These are phyloP conservation scores for Pichia kudriavzevii DNA, from an alignment of 1,139 yeast genomes.

Conservation along the genomic window DNA sequence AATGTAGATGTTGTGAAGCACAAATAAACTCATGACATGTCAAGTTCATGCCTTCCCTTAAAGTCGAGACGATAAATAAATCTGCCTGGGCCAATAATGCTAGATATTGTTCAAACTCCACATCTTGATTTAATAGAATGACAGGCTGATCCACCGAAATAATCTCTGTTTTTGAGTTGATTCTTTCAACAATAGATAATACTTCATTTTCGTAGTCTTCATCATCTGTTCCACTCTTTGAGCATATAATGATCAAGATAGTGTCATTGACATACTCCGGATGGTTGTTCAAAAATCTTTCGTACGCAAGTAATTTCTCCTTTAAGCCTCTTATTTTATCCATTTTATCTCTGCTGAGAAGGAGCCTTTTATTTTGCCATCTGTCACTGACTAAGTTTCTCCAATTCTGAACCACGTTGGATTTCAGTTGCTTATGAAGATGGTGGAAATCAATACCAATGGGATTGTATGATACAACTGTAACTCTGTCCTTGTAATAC, in stretches of 20 bases:
- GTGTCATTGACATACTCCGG: slow-evolving; percentile 66
- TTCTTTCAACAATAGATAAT: slow-evolving; percentile 72
- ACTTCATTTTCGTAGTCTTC: slow-evolving; percentile 63
- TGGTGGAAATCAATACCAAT: slow-evolving; percentile 80
- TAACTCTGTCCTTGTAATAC: slow-evolving; percentile 56
- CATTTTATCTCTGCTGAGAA: slow-evolving; percentile 83
- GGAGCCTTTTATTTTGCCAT: slow-evolving; percentile 64
- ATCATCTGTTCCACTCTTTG: slow-evolving; percentile 45
- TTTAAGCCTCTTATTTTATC: slow-evolving; percentile 84
- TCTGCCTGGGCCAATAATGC: slow-evolving; percentile 85
- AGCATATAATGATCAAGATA: slow-evolving; percentile 77
- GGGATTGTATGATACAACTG: slow-evolving; percentile 63
- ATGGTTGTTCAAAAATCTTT: slow-evolving; percentile 58
- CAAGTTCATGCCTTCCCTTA: slow-evolving; percentile 94
- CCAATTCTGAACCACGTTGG: slow-evolving; percentile 61
- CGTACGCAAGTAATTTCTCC: slow-evolving; percentile 83
- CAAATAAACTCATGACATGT: slow-evolving; percentile 92
- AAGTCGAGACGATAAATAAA: slow-evolving; percentile 75
- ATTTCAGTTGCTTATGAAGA: slow-evolving; percentile 38
- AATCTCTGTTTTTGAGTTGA: slow-evolving; percentile 67
- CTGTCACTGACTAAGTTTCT: slow-evolving; percentile 63
- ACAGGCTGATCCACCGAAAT: slow-evolving; percentile 77
- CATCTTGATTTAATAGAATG: slow-evolving; percentile 77
- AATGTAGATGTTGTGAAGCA: slow-evolving; percentile 62
- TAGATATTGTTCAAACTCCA: slow-evolving; percentile 81